A percentile compares a stretch with the other conserved stretches of the same genome.
Evolutionary conservation across 164 flowering plant genomes (phyloP).

Genomic region (Berberis vulgaris): DNA sequence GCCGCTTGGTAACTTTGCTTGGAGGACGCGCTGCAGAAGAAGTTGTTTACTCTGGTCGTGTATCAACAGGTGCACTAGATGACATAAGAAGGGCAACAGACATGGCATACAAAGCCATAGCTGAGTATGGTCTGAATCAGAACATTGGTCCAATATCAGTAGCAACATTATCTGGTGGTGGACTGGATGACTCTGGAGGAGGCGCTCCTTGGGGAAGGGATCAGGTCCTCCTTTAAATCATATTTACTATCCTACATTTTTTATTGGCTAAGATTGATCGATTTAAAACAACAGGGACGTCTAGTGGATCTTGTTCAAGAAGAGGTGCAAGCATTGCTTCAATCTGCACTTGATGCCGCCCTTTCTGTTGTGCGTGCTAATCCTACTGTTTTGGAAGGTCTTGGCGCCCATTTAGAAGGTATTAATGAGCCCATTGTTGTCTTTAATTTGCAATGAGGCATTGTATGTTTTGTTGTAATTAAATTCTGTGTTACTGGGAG

Average conservation of each 20-base stretch:
- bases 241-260: not conserved
- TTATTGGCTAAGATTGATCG: slow-evolving; percentile 9
- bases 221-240: slow-evolving; percentile 43
- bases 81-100: slow-evolving; percentile 96
- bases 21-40: slow-evolving; percentile 99
- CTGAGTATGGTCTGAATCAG: slow-evolving; percentile 94
- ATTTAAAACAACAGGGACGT: slow-evolving; percentile 55
- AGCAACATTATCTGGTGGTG: slow-evolving; percentile 81
- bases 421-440: not conserved
- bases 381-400: slow-evolving; percentile 84
- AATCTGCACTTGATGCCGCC: slow-evolving; percentile 85
- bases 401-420: slow-evolving; percentile 97
- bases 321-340: slow-evolving; percentile 78
- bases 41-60: slow-evolving; percentile 86
- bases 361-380: slow-evolving; percentile 87
- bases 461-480: not conserved
- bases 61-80: slow-evolving; percentile 98
- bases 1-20: slow-evolving; percentile 96
- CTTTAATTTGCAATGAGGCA: not conserved
- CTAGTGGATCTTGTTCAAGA: slow-evolving; percentile 92
- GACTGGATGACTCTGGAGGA: slow-evolving; percentile 87
- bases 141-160: slow-evolving; percentile 84
- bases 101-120: slow-evolving; percentile 96
- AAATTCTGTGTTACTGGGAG: too few relatives aligned
- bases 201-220: slow-evolving; percentile 74